Conservation (phyloP, 176 grass and related monocot genomes). For the Secale cereale region DNA sequence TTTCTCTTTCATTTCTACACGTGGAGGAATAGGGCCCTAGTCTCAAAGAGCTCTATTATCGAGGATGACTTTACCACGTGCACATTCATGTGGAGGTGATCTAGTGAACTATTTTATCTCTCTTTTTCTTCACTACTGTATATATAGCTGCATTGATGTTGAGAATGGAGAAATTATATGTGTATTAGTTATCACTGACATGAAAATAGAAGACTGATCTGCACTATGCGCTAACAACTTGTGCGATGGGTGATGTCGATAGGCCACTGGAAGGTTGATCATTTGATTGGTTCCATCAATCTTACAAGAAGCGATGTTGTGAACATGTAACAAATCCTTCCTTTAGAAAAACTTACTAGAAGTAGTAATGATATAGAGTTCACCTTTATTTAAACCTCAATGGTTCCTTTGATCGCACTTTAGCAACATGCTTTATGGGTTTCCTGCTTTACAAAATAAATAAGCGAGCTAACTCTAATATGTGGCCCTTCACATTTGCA, state of each 20-base stretch:
- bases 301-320: not conserved
- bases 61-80: not conserved
- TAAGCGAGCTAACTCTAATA: not conserved
- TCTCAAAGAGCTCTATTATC: not conserved
- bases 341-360: too few species aligned
- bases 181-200: too few species aligned
- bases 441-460: not conserved
- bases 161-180: too few species aligned
- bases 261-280: not conserved
- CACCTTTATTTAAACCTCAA: not conserved
- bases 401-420: not conserved
- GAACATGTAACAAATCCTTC: not conserved
- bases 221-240: too few species aligned
- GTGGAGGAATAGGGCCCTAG: not conserved
- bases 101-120: not conserved
- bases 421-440: not conserved
- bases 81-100: not conserved
- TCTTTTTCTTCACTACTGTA: not conserved
- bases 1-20: too few species aligned
- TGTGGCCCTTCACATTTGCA: not conserved
- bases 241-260: too few species aligned
- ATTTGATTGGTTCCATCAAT: not conserved
- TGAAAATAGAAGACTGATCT: too few species aligned
- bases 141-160: too few species aligned
- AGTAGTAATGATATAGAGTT: not conserved